Percentiles rank a stretch among this genome's conserved stretches.
phyloP scores from a whole-genome alignment of 495 filamentous ascomycete genomes.

The Tuber melanosporum region DNA sequence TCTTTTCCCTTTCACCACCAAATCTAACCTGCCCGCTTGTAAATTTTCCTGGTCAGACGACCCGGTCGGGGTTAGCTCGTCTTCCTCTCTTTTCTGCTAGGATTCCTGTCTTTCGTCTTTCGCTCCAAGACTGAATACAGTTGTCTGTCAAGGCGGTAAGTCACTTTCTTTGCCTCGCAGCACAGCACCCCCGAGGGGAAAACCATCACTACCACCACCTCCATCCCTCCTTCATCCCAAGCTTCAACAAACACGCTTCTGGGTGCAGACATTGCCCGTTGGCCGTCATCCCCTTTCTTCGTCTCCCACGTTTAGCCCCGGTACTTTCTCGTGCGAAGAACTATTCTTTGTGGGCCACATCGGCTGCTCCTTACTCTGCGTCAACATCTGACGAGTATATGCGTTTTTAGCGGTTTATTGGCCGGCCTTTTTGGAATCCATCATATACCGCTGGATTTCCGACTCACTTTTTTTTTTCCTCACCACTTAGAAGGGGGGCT shows the following conservation, averaged over 20 bases:
- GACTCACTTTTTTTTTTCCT: background rate
- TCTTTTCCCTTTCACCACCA: slow-evolving; percentile 10
- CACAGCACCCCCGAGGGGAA: slow-evolving; percentile 27
- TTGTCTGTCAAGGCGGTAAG: background rate
- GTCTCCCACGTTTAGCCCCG: slow-evolving; percentile 19
- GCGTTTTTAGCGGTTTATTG: slow-evolving; percentile 34
- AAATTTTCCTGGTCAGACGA: slow-evolving; percentile 25
- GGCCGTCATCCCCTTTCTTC: slow-evolving; percentile 16
- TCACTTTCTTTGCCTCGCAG: background rate
- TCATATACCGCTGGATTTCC: slow-evolving; percentile 28
- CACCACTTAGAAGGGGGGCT: background rate
- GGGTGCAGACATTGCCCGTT: slow-evolving; percentile 9
- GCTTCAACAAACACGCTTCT: slow-evolving; percentile 2
- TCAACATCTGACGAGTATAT: slow-evolving; percentile 36
- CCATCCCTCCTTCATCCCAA: slow-evolving; percentile 19
- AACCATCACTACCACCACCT: slow-evolving; percentile 16
- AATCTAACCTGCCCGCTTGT: slow-evolving; percentile 19
- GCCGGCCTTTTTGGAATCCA: slow-evolving; percentile 34
- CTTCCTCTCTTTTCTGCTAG: slow-evolving; percentile 27
- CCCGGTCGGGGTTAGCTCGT: slow-evolving; percentile 24
- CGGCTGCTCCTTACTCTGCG: slow-evolving; percentile 20
- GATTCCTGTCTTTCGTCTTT: background rate
- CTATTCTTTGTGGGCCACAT: slow-evolving; percentile 12
- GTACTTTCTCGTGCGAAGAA: slow-evolving; percentile 21
- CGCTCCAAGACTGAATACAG: background rate